A percentile compares a stretch with the other conserved stretches of the same genome.
phyloP scores from a whole-genome alignment of 1,284 basidiomycete species.

The Boletus semigastroideus region DNA sequence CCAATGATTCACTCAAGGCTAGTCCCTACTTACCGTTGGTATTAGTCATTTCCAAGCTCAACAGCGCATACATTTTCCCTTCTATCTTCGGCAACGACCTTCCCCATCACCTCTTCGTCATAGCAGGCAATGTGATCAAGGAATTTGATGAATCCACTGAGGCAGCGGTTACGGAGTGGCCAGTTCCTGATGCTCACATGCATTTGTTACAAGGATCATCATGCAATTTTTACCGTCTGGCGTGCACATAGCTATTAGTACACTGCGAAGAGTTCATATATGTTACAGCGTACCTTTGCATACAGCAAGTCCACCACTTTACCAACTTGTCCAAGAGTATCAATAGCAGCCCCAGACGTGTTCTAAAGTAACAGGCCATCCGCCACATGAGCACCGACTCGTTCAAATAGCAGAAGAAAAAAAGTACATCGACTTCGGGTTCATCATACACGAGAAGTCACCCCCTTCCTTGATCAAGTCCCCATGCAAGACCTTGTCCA shows the following conservation, averaged over 20 bases:
- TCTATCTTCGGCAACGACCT: too few relatives aligned
- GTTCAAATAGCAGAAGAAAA: neutral
- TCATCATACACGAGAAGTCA: constrained; percentile 91
- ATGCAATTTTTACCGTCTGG: constrained; percentile 30
- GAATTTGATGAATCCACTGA: too few relatives aligned
- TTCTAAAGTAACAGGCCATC: constrained; percentile 46
- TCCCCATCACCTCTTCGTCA: too few relatives aligned
- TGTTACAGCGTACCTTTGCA: constrained; percentile 65
- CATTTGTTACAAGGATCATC: constrained; percentile 14
- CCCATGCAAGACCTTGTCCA: constrained; percentile 93
- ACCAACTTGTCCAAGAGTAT: constrained; percentile 86
- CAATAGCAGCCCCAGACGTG: constrained; percentile 84
- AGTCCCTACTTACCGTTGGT: too few relatives aligned
- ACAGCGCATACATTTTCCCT: too few relatives aligned
- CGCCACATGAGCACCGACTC: constrained; percentile 4
- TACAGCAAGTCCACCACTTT: constrained; percentile 92
- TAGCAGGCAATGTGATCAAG: too few relatives aligned
- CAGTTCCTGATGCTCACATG: too few relatives aligned
- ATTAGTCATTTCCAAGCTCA: too few relatives aligned
- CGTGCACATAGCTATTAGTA: neutral
- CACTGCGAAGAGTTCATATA: too few relatives aligned
- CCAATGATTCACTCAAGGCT: too few relatives aligned
- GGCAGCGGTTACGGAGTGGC: too few relatives aligned
- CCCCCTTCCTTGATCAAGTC: constrained; percentile 92
- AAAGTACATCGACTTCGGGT: constrained; percentile 76